Base-by-base conservation (phyloP, 371 early-diverging fungal species). In the Apophysomyces variabilis region DNA sequence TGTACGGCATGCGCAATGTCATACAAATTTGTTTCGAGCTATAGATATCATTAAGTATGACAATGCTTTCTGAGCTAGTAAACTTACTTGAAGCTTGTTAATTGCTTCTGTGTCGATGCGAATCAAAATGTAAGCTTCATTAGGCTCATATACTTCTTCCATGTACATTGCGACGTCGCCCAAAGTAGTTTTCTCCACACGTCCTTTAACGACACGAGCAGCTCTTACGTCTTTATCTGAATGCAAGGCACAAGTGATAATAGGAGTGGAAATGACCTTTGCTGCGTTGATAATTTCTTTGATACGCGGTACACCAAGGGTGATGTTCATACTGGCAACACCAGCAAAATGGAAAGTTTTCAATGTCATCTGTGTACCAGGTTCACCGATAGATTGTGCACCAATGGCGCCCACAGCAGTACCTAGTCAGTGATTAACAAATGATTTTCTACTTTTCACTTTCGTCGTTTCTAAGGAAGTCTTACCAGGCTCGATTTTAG, bases 321-420 rank as follows among this genome's bases (percentile, higher is more conserved):
- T 98, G 67, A 99, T 93, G 89, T 98, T 99, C 97, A 98, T 97
- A 74, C 92, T 91, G 44, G 98, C 97, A 57, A 99, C 97, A 89
- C 99, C 99, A 79, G 99, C 99, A 92, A 99, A 99, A 85, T 99
- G 99, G 95, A 99, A 99, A 74, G 99, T 99, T 80, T 99, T 99
- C 65, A 99, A 83, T 47, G 99, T 99, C 99, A 99, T 99, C 79
- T 99, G 99, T 1, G 99, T 99, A 66, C 99, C 99, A 38, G 99
- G 99, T 75, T 99, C 99, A 69, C 99, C 99, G 72, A 99, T 98
- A 62, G 93, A 93, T 78, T 99, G 99, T 1, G 98, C 99, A 39
- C 97, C 99, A 59, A 99, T 85, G 41, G 99, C 98, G 50, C 99
- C 99, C 7, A 97, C 97, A 56, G 95, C 96, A 6, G 95, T 80